A percentile compares a stretch with the other conserved stretches of the same genome.
Evolutionary conservation across 2,329 filamentous ascomycete species (phyloP).

Genomic region (Alternaria ethzedia): DNA sequence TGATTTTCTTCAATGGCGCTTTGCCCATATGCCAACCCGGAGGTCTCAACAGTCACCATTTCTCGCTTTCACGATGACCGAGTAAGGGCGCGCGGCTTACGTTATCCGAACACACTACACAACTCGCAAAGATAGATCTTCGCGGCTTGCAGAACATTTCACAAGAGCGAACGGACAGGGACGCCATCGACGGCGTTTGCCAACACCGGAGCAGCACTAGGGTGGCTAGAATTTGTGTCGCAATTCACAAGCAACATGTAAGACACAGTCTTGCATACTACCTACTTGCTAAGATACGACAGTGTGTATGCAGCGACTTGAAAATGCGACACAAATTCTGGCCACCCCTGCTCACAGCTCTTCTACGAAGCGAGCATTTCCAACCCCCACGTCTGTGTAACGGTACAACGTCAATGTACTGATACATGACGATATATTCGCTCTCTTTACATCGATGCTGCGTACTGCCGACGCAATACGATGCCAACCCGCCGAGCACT

Average conservation of each 20-base stretch:
- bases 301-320: background rate
- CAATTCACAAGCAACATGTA: too few species aligned
- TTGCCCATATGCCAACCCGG: background rate
- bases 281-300: background rate
- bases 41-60: background rate
- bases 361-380: background rate
- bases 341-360: background rate
- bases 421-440: slow-evolving; percentile 13
- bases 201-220: background rate
- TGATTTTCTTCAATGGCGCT: background rate
- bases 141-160: background rate
- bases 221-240: background rate
- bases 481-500: slow-evolving; percentile 17
- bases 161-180: background rate
- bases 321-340: background rate
- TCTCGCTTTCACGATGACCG: background rate
- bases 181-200: background rate
- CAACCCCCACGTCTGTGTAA: slow-evolving; percentile 6
- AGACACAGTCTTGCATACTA: background rate
- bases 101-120: background rate
- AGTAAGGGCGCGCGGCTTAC: background rate
- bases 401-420: slow-evolving; percentile 5
- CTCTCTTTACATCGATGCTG: background rate
- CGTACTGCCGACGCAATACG: slow-evolving; percentile 9
- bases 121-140: background rate